Percentiles rank a stretch among this genome's conserved stretches.
These are phyloP conservation scores for Annulohypoxylon bovei DNA, from an alignment of 495 filamentous ascomycete species.

Conservation along the genomic window DNA sequence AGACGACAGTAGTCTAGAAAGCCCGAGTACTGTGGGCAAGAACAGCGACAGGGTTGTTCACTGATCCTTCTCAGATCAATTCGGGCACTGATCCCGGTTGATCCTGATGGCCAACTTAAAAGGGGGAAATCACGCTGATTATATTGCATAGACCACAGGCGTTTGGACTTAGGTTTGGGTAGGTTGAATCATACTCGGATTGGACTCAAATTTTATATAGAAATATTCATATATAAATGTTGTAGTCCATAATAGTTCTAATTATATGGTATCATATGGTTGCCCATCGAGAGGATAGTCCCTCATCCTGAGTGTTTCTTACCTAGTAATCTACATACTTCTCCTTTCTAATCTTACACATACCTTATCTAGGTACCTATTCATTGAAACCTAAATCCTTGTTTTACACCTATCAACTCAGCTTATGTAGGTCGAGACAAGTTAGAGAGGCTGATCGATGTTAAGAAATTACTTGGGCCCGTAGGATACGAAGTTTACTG, in stretches of 20 bases:
- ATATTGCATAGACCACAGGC: conserved; percentile 35
- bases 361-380: too few species aligned
- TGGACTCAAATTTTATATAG: conserved; percentile 1
- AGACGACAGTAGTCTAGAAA: conserved; percentile 49
- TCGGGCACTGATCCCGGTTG: not conserved
- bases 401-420: too few species aligned
- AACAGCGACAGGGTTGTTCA: conserved; percentile 43
- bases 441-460: too few species aligned
- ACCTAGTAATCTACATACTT: not conserved
- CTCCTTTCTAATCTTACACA: too few species aligned
- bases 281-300: not conserved
- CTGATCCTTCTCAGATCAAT: conserved; percentile 1
- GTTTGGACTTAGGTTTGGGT: conserved; percentile 16
- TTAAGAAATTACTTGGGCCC: too few species aligned
- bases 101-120: not conserved
- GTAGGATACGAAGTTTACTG: too few species aligned
- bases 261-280: not conserved
- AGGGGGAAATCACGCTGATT: conserved; percentile 4
- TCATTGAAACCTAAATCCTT: too few species aligned
- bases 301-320: not conserved
- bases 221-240: conserved; percentile 9
- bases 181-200: conserved; percentile 1
- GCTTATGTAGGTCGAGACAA: too few species aligned
- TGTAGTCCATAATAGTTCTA: not conserved
- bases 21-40: conserved; percentile 53